phyloP scores from a whole-genome alignment of 176 grass and related monocot species.

The Dactylis glomerata region DNA sequence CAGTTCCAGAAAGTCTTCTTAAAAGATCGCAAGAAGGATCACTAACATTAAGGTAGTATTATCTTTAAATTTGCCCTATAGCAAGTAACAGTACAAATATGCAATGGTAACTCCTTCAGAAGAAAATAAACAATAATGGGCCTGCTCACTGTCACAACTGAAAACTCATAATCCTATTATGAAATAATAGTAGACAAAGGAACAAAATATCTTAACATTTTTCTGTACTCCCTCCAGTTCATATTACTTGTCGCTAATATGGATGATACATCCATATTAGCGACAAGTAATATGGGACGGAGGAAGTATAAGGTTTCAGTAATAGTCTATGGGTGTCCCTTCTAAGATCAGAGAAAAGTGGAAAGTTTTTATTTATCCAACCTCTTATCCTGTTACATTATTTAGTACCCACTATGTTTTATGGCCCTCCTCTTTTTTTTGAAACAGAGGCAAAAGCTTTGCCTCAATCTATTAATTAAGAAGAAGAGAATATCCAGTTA shows the following conservation, averaged over 20 bases:
- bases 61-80: background rate
- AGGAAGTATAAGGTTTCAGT: background rate
- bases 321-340: background rate
- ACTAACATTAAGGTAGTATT: conserved; percentile 45
- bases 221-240: too few relatives aligned
- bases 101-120: background rate
- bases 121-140: background rate
- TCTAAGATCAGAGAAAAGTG: background rate
- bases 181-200: background rate
- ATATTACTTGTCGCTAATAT: too few relatives aligned
- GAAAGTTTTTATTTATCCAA: background rate
- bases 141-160: background rate
- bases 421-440: background rate
- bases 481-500: too few relatives aligned
- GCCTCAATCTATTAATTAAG: too few relatives aligned
- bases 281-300: too few relatives aligned
- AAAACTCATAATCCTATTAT: background rate
- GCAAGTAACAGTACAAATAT: background rate
- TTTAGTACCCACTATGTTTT: background rate
- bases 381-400: background rate
- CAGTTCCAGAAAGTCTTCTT: conserved; percentile 46
- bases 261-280: too few relatives aligned
- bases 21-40: conserved; percentile 37
- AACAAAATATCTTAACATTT: background rate
- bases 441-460: too few relatives aligned